Evolutionary conservation across 768 basidiomycete genomes (phyloP).

Genomic region (Pilatotrama ljubarskyi): DNA sequence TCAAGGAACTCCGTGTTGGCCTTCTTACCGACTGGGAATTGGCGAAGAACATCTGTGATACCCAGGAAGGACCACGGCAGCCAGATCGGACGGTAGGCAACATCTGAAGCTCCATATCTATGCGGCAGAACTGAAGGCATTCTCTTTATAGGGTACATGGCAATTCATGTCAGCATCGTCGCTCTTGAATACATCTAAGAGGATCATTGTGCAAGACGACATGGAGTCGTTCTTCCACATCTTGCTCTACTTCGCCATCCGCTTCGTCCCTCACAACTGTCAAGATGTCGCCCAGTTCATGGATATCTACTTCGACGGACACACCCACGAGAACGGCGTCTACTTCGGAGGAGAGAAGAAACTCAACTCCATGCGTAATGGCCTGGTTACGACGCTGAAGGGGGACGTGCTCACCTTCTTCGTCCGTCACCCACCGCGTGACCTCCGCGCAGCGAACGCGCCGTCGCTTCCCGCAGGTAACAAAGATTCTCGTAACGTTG

Average conservation of each 20-base stretch:
- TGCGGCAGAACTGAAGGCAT: background rate
- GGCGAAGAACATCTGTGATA: background rate
- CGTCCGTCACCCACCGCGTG: no score
- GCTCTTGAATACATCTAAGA: background rate
- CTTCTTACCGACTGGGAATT: constrained; percentile 15
- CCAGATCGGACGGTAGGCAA: constrained; percentile 14
- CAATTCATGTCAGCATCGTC: constrained; percentile 8
- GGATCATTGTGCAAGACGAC: constrained; percentile 6
- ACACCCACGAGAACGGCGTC: no score
- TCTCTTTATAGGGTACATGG: constrained; percentile 3
- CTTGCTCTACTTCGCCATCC: constrained; percentile 10
- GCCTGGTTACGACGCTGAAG: no score
- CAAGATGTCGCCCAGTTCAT: constrained; percentile 7
- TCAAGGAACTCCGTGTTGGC: no score
- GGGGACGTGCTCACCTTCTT: no score
- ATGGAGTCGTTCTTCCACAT: constrained; percentile 16
- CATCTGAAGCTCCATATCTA: background rate
- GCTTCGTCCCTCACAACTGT: constrained; percentile 17
- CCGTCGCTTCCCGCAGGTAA: no score
- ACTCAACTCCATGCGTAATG: no score
- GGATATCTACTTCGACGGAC: constrained; percentile 13
- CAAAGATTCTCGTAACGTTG: no score
- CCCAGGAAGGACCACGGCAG: background rate
- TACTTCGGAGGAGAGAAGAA: no score
- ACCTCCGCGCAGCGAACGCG: no score